These are phyloP conservation scores for Cryphonectria nitschkei DNA, from an alignment of 2,329 filamentous ascomycete species.

Conservation along the genomic window DNA sequence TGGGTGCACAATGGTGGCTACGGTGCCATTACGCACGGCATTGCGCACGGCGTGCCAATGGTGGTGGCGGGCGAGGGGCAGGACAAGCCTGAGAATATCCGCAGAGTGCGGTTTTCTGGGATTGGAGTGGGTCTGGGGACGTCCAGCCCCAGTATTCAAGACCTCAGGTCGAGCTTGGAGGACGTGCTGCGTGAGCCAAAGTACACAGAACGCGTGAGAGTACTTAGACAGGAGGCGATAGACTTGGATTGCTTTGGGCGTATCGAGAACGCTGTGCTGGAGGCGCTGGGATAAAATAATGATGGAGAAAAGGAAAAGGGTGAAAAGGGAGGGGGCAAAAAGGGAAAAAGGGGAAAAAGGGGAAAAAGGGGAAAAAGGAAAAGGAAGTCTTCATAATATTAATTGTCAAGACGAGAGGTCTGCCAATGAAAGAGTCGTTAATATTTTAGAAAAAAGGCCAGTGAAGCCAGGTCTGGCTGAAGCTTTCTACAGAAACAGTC, in stretches of 20 bases:
- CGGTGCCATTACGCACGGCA: constrained; percentile 45
- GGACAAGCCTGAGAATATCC: constrained; percentile 46
- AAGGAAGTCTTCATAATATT: neutral
- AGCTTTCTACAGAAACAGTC: too few relatives aligned
- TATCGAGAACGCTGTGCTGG: constrained; percentile 33
- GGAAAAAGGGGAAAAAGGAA: too few relatives aligned
- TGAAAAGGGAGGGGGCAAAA: too few relatives aligned
- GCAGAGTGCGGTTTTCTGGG: constrained; percentile 40
- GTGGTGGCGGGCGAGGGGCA: constrained; percentile 46
- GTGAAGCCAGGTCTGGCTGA: too few relatives aligned
- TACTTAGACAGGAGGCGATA: constrained; percentile 37
- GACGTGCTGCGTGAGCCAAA: constrained; percentile 34
- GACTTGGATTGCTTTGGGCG: constrained; percentile 38
- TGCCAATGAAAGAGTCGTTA: too few relatives aligned
- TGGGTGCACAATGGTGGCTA: constrained; percentile 49
- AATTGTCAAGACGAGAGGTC: neutral
- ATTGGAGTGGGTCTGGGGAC: constrained; percentile 40
- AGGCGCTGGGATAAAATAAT: neutral
- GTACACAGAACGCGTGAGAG: constrained; percentile 32
- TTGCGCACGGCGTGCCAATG: constrained; percentile 46
- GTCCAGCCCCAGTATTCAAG: constrained; percentile 34
- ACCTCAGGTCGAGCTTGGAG: constrained; percentile 37
- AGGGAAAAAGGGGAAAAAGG: too few relatives aligned
- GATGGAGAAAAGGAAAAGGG: too few relatives aligned
- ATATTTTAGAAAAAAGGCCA: too few relatives aligned